phyloP scores from a whole-genome alignment of 2,329 filamentous ascomycete species.

The Fusarium ramigenum region DNA sequence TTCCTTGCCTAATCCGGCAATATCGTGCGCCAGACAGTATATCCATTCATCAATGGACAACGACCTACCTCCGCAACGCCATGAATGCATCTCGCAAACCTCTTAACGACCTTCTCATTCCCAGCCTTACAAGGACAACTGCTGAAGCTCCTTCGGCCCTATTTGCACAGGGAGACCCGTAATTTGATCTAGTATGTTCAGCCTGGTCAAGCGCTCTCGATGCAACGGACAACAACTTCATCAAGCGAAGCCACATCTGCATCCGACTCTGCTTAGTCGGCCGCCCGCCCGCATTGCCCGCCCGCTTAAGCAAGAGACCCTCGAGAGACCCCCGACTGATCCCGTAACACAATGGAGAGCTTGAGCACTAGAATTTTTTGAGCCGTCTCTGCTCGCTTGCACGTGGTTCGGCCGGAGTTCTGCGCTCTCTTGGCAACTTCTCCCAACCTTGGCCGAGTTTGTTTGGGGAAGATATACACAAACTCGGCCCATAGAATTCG shows the following conservation, averaged over 20 bases:
- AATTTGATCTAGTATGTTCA: conserved; percentile 2
- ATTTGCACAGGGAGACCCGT: conserved; percentile 10
- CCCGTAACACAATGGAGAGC: background rate
- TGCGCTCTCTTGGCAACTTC: background rate
- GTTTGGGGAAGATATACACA: background rate
- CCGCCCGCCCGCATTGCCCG: conserved; percentile 35
- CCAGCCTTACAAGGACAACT: conserved; percentile 18
- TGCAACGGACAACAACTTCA: conserved; percentile 10
- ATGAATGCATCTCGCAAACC: background rate
- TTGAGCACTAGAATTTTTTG: background rate
- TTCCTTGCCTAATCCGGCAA: background rate
- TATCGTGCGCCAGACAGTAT: background rate
- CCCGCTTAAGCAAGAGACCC: conserved; percentile 10
- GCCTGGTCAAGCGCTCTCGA: conserved; percentile 10
- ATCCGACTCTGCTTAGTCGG: conserved; percentile 35
- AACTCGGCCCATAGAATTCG: background rate
- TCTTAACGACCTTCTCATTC: conserved; percentile 8
- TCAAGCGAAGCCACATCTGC: conserved; percentile 27
- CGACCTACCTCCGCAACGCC: background rate
- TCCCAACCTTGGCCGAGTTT: background rate
- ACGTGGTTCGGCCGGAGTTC: conserved; percentile 1
- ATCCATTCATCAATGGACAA: background rate
- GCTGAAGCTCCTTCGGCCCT: conserved; percentile 22
- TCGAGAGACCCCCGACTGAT: conserved; percentile 1
- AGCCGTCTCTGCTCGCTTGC: conserved; percentile 3